phyloP scores from a whole-genome alignment of 2,329 filamentous ascomycete genomes.

The Aspergillus aculeatinus region DNA sequence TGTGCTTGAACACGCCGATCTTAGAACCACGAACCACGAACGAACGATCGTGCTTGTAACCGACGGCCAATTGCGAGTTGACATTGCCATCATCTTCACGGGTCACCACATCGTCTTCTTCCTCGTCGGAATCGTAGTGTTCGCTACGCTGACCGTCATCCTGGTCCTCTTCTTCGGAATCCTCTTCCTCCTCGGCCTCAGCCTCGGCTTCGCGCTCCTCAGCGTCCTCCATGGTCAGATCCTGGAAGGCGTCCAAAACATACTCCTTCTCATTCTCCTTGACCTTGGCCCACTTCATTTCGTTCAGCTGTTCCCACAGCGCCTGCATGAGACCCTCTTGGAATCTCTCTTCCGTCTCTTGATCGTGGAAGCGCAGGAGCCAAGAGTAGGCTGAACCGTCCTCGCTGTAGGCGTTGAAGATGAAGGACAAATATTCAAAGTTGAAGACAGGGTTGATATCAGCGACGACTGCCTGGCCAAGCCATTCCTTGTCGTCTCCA shows the following conservation, averaged over 20 bases:
- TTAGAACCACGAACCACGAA: constrained; percentile 97
- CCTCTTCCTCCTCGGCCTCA: constrained; percentile 53
- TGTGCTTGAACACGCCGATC: constrained; percentile 99
- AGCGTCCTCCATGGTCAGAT: constrained; percentile 77
- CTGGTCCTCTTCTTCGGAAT: constrained; percentile 59
- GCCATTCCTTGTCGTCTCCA: constrained; percentile 73
- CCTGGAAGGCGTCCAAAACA: constrained; percentile 91
- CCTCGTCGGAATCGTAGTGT: constrained; percentile 72
- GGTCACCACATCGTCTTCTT: constrained; percentile 72
- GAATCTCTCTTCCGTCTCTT: constrained; percentile 76
- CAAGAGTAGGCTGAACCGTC: constrained; percentile 93
- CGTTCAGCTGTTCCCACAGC: constrained; percentile 93
- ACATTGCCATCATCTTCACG: constrained; percentile 73
- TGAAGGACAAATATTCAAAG: constrained; percentile 97
- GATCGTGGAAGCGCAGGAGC: constrained; percentile 88
- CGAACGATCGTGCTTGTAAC: constrained; percentile 94
- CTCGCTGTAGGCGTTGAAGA: constrained; percentile 92
- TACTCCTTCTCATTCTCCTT: constrained; percentile 94
- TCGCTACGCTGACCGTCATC: constrained; percentile 69
- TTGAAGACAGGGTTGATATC: constrained; percentile 99
- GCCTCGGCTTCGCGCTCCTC: constrained; percentile 56
- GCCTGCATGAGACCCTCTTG: constrained; percentile 94
- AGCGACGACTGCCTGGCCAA: constrained; percentile 79
- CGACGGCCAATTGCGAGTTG: constrained; percentile 92
- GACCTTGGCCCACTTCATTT: constrained; percentile 89